Percentiles rank a stretch among this genome's conserved stretches.
These are phyloP conservation scores for Oryza longistaminata DNA, from an alignment of 176 grass and related monocot genomes.

Conservation along the genomic window DNA sequence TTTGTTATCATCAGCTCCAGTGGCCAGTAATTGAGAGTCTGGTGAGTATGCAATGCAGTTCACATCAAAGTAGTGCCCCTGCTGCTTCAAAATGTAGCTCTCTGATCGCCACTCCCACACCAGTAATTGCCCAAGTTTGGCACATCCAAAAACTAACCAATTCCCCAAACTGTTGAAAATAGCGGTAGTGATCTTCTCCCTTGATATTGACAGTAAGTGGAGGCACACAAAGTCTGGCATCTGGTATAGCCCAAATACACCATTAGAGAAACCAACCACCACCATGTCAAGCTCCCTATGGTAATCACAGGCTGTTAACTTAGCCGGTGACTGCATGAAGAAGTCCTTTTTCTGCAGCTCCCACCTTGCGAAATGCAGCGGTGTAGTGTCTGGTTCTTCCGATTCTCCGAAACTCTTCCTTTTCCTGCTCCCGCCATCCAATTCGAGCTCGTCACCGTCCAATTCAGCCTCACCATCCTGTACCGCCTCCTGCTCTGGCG, in stretches of 20 bases:
- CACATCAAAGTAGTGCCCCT: slow-evolving; percentile 97
- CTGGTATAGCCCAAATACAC: slow-evolving; percentile 92
- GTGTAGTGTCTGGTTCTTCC: slow-evolving; percentile 37
- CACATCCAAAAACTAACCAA: slow-evolving; percentile 91
- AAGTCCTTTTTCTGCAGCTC: slow-evolving; percentile 77
- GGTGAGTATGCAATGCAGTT: slow-evolving; percentile 96
- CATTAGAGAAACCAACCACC: slow-evolving; percentile 80
- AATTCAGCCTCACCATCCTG: slow-evolving; percentile 14
- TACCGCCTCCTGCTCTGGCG: slow-evolving; percentile 44
- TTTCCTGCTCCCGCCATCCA: slow-evolving; percentile 53
- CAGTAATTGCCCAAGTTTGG: slow-evolving; percentile 86
- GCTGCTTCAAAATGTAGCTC: slow-evolving; percentile 94
- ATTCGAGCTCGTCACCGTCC: slow-evolving; percentile 12
- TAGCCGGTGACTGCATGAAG: slow-evolving; percentile 83
- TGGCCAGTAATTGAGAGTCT: slow-evolving; percentile 90
- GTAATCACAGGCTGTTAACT: slow-evolving; percentile 85
- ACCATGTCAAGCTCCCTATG: slow-evolving; percentile 90
- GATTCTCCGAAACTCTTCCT: slow-evolving; percentile 46
- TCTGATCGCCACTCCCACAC: slow-evolving; percentile 98
- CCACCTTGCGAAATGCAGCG: slow-evolving; percentile 62
- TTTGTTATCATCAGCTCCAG: slow-evolving; percentile 98
- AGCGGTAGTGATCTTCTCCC: slow-evolving; percentile 90
- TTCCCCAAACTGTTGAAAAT: slow-evolving; percentile 86
- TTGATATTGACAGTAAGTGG: slow-evolving; percentile 82
- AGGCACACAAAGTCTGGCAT: slow-evolving; percentile 97